Evolutionary conservation across 2,329 filamentous ascomycete genomes (phyloP).

Genomic region (Hymenoscyphus linearis): DNA sequence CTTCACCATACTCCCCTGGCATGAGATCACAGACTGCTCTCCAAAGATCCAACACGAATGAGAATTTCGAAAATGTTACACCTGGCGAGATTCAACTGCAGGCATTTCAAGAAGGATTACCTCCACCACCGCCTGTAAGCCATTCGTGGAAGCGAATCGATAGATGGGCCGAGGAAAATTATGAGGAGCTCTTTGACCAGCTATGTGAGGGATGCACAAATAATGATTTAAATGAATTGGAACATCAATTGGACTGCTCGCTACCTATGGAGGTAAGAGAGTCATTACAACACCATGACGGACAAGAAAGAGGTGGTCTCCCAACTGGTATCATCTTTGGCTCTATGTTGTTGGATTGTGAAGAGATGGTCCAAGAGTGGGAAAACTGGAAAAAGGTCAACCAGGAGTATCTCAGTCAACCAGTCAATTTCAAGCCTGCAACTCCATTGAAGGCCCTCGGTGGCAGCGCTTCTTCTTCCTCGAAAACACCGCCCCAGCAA

Average conservation of each 20-base stretch:
- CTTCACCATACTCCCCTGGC: constrained; percentile 82
- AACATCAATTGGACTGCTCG: constrained; percentile 92
- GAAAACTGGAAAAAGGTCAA: constrained; percentile 94
- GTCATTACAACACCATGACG: constrained; percentile 85
- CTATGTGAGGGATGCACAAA: constrained; percentile 84
- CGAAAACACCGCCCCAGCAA: constrained; percentile 49
- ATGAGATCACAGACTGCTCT: constrained; percentile 73
- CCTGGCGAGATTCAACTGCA: constrained; percentile 93
- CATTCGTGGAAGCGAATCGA: constrained; percentile 97
- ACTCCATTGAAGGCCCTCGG: constrained; percentile 68
- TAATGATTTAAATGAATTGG: constrained; percentile 95
- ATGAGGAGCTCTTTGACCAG: constrained; percentile 90
- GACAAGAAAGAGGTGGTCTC: constrained; percentile 88
- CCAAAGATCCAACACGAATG: constrained; percentile 54
- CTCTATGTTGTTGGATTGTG: constrained; percentile 93
- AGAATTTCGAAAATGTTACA: constrained; percentile 65
- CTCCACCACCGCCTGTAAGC: constrained; percentile 77
- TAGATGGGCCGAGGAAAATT: constrained; percentile 89
- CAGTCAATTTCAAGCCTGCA: constrained; percentile 51
- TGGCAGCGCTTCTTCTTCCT: constrained; percentile 61
- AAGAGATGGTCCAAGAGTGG: constrained; percentile 98
- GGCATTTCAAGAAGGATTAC: constrained; percentile 84
- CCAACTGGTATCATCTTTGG: constrained; percentile 92
- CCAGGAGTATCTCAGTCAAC: constrained; percentile 67
- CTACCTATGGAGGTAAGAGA: constrained; percentile 91